Conservation (phyloP, 148 eudicot genomes). For the Cornus controversa region DNA sequence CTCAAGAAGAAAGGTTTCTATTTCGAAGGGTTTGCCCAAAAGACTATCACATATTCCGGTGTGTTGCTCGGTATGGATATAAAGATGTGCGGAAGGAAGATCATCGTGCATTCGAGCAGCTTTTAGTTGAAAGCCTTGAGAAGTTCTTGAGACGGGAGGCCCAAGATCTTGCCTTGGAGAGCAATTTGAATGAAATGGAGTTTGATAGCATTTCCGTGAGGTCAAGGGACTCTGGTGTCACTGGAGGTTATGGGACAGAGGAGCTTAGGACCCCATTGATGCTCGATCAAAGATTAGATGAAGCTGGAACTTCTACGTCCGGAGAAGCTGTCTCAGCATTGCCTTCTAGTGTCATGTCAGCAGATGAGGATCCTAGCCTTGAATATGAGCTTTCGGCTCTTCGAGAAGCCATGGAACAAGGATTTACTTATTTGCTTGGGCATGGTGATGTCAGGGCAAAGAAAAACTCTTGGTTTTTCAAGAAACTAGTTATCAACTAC, state of each 20-base stretch:
- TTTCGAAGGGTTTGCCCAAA: constrained; percentile 80
- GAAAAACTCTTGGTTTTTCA: constrained; percentile 71
- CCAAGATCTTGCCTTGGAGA: constrained; percentile 62
- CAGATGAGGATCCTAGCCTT: constrained; percentile 61
- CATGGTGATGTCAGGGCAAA: constrained; percentile 80
- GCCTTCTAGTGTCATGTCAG: constrained; percentile 46
- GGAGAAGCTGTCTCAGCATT: constrained; percentile 18
- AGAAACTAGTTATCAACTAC: constrained; percentile 83
- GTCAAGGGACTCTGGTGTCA: constrained; percentile 31
- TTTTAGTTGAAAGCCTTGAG: constrained; percentile 68
- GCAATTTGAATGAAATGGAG: constrained; percentile 33
- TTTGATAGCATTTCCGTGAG: constrained; percentile 46
- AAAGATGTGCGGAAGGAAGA: constrained; percentile 92
- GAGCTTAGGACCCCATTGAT: constrained; percentile 67
- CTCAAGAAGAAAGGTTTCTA: constrained; percentile 87
- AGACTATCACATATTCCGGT: constrained; percentile 90
- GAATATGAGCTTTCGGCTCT: constrained; percentile 85
- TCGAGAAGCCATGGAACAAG: constrained; percentile 73
- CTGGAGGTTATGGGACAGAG: constrained; percentile 19
- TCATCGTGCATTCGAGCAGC: constrained; percentile 74
- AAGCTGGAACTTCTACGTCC: constrained; percentile 19
- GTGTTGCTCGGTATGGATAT: constrained; percentile 90
- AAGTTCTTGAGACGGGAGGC: constrained; percentile 75
- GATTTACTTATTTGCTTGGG: constrained; percentile 86
- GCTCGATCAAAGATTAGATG: constrained; percentile 33